Conservation (phyloP, 495 filamentous ascomycete species). For the Immersiella caudata region DNA sequence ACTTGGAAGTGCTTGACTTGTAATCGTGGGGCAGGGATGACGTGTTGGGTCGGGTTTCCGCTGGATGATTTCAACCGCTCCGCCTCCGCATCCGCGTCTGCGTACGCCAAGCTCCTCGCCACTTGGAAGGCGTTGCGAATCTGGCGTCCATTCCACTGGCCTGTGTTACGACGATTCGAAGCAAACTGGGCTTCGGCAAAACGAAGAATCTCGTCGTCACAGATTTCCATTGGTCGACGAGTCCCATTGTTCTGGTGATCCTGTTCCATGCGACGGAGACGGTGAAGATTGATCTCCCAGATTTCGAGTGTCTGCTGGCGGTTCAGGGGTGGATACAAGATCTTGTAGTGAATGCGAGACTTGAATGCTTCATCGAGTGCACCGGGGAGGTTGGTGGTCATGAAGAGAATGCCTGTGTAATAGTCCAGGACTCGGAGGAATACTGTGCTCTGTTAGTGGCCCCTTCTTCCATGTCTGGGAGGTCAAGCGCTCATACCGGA, state of each 20-base stretch:
- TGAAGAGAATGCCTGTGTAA: slow-evolving; percentile 3
- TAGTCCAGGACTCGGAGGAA: background rate
- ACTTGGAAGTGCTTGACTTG: background rate
- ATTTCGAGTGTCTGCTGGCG: background rate
- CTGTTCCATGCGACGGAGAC: background rate
- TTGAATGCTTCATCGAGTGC: background rate
- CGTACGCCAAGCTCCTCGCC: background rate
- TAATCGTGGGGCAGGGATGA: background rate
- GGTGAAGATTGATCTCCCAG: background rate
- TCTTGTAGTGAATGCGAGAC: background rate
- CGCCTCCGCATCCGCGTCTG: background rate
- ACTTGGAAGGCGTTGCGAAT: background rate
- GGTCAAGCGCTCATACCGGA: background rate
- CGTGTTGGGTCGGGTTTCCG: background rate
- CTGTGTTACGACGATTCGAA: too few relatives aligned
- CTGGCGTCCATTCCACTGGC: background rate
- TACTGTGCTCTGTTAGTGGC: background rate
- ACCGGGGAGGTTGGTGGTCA: background rate
- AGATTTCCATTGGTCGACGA: background rate
- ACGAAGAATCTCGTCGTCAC: background rate
- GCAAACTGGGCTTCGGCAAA: background rate
- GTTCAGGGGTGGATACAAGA: background rate
- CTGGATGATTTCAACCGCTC: background rate
- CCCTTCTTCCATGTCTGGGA: background rate
- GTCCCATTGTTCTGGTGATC: background rate